Conservation (phyloP, 345 rosid genomes). For the Psidium guajava region DNA sequence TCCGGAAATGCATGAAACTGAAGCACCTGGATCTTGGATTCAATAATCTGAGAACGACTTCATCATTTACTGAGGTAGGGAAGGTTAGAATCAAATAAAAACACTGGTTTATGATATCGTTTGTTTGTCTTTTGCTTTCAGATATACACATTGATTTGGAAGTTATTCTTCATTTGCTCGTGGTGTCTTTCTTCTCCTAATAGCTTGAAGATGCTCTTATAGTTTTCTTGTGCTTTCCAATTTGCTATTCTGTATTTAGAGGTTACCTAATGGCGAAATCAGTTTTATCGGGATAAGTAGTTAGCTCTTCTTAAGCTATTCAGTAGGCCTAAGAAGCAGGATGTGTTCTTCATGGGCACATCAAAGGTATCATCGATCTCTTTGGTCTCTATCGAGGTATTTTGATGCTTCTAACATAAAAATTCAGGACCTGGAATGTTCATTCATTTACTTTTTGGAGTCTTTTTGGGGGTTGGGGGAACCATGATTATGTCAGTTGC, state of each 20-base stretch:
- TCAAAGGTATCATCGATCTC: not conserved
- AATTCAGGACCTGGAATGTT: not conserved
- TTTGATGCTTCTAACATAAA: not conserved
- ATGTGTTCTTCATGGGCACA: not conserved
- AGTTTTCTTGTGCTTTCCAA: not conserved
- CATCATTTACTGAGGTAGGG: conserved; percentile 70
- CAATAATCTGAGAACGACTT: conserved; percentile 63
- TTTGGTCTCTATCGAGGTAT: not conserved
- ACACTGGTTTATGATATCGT: not conserved
- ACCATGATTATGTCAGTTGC: not conserved
- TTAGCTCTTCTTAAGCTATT: not conserved
- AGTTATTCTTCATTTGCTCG: not conserved
- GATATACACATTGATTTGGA: not conserved
- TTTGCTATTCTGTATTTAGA: not conserved
- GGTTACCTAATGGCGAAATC: not conserved
- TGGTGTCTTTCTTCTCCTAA: not conserved
- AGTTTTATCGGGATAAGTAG: not conserved
- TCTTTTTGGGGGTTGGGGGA: not conserved
- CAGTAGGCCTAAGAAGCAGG: not conserved
- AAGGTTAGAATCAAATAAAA: not conserved
- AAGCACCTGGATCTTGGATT: conserved; percentile 95
- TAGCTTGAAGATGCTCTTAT: not conserved
- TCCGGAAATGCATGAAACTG: conserved; percentile 63
- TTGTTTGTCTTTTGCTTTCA: not conserved
- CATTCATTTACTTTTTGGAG: not conserved